Percentiles rank a stretch among this genome's conserved stretches.
These are phyloP conservation scores for Hibiscus mutabilis DNA, from an alignment of 345 rosid genomes.

Conservation along the genomic window DNA sequence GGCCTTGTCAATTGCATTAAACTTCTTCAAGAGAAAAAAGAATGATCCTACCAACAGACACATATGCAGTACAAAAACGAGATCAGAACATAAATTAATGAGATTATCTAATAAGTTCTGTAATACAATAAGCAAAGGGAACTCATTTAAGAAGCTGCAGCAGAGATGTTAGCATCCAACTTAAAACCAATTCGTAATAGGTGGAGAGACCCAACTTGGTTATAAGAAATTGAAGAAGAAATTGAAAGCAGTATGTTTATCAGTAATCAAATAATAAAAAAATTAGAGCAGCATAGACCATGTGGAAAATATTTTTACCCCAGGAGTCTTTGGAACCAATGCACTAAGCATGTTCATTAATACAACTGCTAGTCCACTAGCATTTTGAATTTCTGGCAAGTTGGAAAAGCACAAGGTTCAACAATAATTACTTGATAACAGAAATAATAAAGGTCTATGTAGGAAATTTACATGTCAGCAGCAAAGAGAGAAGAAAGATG, in stretches of 20 bases:
- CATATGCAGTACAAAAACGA: background rate
- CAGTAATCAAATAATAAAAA: background rate
- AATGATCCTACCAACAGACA: background rate
- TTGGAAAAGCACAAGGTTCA: slow-evolving; percentile 30
- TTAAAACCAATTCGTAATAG: background rate
- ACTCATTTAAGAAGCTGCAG: background rate
- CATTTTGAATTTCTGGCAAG: slow-evolving; percentile 66
- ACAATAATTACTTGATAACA: background rate
- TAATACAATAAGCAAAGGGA: background rate
- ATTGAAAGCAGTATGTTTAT: background rate
- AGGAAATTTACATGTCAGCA: background rate
- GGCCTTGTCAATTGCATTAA: too few relatives aligned
- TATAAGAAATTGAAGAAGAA: background rate
- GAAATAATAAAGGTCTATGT: background rate
- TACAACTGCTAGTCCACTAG: slow-evolving; percentile 63
- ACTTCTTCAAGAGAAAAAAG: background rate
- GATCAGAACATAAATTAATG: background rate
- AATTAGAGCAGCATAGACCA: background rate
- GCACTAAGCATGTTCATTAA: slow-evolving; percentile 83
- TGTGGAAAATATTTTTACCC: slow-evolving; percentile 33
- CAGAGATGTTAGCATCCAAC: background rate
- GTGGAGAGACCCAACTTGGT: background rate
- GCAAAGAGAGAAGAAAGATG: background rate
- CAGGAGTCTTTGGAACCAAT: slow-evolving; percentile 66
- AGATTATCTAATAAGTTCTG: background rate